phyloP scores from a whole-genome alignment of 257 asterid genomes.

The Salvia splendens region DNA sequence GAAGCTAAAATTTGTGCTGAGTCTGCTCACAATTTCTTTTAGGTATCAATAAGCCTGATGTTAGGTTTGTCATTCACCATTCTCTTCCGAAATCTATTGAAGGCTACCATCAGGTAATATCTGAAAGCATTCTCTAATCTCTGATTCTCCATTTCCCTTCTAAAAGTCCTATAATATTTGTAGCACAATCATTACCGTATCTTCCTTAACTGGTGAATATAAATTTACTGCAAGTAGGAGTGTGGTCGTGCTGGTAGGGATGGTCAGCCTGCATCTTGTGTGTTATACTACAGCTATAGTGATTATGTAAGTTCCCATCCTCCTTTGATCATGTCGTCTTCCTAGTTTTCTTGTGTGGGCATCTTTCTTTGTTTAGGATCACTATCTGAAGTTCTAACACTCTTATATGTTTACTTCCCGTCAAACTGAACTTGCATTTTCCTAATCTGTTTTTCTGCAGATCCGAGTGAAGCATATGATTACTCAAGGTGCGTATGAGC shows the following conservation, averaged over 20 bases:
- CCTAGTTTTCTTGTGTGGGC: slow-evolving; percentile 10
- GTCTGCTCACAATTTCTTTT: slow-evolving; percentile 25
- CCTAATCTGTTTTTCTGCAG: slow-evolving; percentile 43
- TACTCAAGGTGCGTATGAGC: slow-evolving; percentile 77
- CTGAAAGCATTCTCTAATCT: slow-evolving; percentile 14
- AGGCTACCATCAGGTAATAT: slow-evolving; percentile 91
- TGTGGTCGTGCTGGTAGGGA: slow-evolving; percentile 99
- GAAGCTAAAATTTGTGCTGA: slow-evolving; percentile 33
- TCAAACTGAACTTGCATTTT: slow-evolving; percentile 20
- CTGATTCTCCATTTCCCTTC: slow-evolving; percentile 24
- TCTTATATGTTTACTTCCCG: slow-evolving; percentile 1
- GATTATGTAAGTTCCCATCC: slow-evolving; percentile 69
- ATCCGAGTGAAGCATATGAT: slow-evolving; percentile 96
- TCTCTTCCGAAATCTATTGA: slow-evolving; percentile 98
- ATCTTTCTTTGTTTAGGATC: slow-evolving; percentile 28
- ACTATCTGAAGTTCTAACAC: slow-evolving; percentile 27
- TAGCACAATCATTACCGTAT: slow-evolving; percentile 1
- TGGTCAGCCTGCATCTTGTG: slow-evolving; percentile 89
- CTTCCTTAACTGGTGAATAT: slow-evolving; percentile 24
- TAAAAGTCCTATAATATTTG: slow-evolving; percentile 15
- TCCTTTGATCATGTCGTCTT: slow-evolving; percentile 13
- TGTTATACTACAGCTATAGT: slow-evolving; percentile 86
- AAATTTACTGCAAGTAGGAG: slow-evolving; percentile 57
- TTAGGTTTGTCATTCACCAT: slow-evolving; percentile 98
- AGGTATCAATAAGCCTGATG: slow-evolving; percentile 99